Base-by-base conservation (phyloP, 768 basidiomycete genomes). In the Macrolepiota fuliginosa region DNA sequence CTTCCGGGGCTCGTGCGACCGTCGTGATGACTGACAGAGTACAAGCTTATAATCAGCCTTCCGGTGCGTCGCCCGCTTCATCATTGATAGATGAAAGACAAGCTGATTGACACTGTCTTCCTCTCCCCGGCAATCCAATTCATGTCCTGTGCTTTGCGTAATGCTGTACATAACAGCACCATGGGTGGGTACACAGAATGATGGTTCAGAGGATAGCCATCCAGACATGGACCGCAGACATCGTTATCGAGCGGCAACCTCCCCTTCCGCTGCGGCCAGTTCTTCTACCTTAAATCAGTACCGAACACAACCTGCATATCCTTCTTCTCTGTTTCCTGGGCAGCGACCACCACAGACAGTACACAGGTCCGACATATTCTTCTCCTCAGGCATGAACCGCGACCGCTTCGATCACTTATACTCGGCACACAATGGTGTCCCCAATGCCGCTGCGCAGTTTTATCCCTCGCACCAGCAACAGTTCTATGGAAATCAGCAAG, bases 401-500 rank as follows among this genome's bases (percentile, higher is more conserved):
- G 50, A 53, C 32, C 46, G 35, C 19, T 54, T 47, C 10, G 54
- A 61, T 61, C 25, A 39, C 4, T 17, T 45, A 40, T 19, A 58
- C 37, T 45, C 60, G 54, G 53, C 69, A 66, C 37, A 63, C 68
- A 37, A 51, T 10, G 32, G 46, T 27, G 27, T 46, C 65, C 54
- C 62, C 17, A 54, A 61, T 27, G 36, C 67, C 35, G 66, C 72
- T 50, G 49, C 69, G 15, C 73, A 75, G 54, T 66, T 71, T 12
- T 74, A 76, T 62, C 75, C 76, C n/a, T 66, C 69, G 56, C 72
- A 73, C 58, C 69, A 67, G 45, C 73, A 72, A n/a, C 70, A 70
- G 29, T 72, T 68, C 55, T 68, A 70, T 35, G 65, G 73, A 7
- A 65, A 68, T 32, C 70, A 72, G 35, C 62, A 67, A 9, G 64